A percentile compares a stretch with the other conserved stretches of the same genome.
Conservation (phyloP, 257 asterid species). For the Ehretia macrophylla region DNA sequence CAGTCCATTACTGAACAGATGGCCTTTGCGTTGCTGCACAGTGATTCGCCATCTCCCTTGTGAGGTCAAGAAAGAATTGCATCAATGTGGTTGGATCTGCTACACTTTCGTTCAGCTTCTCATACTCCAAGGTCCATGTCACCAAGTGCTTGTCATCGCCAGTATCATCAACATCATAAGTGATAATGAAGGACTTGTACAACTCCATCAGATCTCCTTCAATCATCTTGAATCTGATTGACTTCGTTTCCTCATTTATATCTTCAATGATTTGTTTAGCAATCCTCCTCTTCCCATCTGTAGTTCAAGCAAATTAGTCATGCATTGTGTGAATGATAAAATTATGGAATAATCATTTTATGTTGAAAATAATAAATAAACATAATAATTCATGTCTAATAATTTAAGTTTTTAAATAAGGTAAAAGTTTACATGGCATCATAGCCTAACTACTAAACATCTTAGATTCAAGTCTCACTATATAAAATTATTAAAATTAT, state of each 20-base stretch:
- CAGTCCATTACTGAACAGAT: no score
- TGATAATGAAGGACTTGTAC: background rate
- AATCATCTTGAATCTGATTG: background rate
- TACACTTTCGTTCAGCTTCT: background rate
- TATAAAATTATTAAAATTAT: no score
- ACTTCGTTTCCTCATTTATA: background rate
- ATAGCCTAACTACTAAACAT: no score
- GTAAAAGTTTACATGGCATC: no score
- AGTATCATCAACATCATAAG: background rate
- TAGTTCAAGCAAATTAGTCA: background rate
- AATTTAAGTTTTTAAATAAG: no score
- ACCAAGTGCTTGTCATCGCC: background rate
- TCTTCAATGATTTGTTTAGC: background rate
- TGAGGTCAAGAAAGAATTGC: background rate
- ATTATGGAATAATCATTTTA: background rate
- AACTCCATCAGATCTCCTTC: background rate
- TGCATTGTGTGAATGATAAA: background rate
- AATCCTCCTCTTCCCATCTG: background rate
- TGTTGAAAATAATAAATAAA: no score
- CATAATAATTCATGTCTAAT: no score
- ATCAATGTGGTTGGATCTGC: background rate
- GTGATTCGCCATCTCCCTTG: background rate
- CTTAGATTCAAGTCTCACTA: no score
- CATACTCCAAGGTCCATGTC: slow-evolving; percentile 1
- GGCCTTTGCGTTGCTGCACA: no score